Evolutionary conservation across 208 protist species (phyloP).

Genomic region (Wallacemonas collosoma): DNA sequence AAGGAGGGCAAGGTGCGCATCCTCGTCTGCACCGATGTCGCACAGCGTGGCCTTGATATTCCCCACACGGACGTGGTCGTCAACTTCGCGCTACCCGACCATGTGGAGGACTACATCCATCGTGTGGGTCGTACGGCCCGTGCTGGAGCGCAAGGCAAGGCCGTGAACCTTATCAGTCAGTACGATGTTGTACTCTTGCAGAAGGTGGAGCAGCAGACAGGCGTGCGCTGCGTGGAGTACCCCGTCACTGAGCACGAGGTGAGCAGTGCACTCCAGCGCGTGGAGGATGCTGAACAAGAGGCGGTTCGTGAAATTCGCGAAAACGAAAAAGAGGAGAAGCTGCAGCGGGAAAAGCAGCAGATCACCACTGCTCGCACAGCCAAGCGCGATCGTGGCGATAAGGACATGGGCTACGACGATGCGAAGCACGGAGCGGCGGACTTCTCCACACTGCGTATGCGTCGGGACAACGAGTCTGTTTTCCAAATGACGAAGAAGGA

Average conservation of each 20-base stretch:
- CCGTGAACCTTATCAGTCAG: constrained; percentile 94
- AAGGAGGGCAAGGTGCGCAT: constrained; percentile 89
- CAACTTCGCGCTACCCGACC: constrained; percentile 97
- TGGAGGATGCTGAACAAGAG: constrained; percentile 93
- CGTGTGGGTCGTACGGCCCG: constrained; percentile 97
- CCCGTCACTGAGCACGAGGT: constrained; percentile 82
- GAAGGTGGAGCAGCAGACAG: constrained; percentile 96
- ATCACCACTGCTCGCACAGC: constrained; percentile 72
- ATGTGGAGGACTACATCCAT: constrained; percentile 98
- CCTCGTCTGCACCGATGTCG: constrained; percentile 93
- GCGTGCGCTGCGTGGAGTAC: constrained; percentile 92
- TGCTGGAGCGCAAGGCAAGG: constrained; percentile 92
- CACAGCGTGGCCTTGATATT: constrained; percentile 97
- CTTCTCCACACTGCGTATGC: constrained; percentile 85
- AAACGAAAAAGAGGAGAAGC: constrained; percentile 78
- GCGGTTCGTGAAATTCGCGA: constrained; percentile 88
- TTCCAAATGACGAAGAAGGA: constrained; percentile 91
- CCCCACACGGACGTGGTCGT: constrained; percentile 97
- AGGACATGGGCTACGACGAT: constrained; percentile 89
- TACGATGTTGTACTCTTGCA: constrained; percentile 99
- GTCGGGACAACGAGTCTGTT: constrained; percentile 85
- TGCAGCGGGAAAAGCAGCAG: constrained; percentile 68
- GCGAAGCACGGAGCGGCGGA: constrained; percentile 75
- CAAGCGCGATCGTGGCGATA: constrained; percentile 75
- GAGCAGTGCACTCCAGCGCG: constrained; percentile 74